Evolutionary conservation across 169 alveolate genomes (phyloP).

Genomic region (Prorocentrum cordatum): DNA sequence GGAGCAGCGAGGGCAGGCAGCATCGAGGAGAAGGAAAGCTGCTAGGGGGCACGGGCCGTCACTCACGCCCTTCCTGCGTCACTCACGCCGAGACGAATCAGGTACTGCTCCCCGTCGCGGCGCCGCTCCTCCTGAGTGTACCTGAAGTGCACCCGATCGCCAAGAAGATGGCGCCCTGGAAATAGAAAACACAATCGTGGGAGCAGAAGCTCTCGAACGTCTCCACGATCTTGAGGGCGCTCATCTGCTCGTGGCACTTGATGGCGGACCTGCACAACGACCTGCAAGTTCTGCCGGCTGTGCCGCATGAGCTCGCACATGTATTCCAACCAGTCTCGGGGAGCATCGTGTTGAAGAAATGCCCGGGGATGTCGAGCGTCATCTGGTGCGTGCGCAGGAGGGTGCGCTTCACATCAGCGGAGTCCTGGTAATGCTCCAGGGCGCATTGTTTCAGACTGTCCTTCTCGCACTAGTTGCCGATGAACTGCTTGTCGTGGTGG

Average conservation of each 20-base stretch:
- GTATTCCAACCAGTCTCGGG: slow-evolving; percentile 64
- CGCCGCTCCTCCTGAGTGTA: no score
- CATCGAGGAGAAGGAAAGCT: no score
- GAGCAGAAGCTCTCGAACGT: slow-evolving; percentile 74
- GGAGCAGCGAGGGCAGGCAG: no score
- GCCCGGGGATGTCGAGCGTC: no score
- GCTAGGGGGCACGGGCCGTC: no score
- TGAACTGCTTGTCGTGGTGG: slow-evolving; percentile 89
- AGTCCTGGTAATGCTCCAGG: slow-evolving; percentile 89
- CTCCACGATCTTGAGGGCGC: slow-evolving; percentile 81
- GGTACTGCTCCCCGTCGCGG: no score
- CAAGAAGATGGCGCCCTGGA: slow-evolving; percentile 81
- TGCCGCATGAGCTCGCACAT: slow-evolving; percentile 80
- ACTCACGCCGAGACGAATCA: no score
- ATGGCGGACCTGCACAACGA: slow-evolving; percentile 76
- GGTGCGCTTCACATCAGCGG: slow-evolving; percentile 90
- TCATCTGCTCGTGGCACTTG: slow-evolving; percentile 82
- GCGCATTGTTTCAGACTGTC: slow-evolving; percentile 96
- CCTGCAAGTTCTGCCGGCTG: slow-evolving; percentile 78
- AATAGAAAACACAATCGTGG: slow-evolving; percentile 81
- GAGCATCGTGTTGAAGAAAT: slow-evolving; percentile 54
- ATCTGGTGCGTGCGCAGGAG: no score
- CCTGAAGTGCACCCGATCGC: no score
- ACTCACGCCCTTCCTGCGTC: no score
- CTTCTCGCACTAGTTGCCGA: slow-evolving; percentile 94